Evolutionary conservation across 2,329 filamentous ascomycete genomes (phyloP).

Genomic region (Aspergillus aculeatinus): DNA sequence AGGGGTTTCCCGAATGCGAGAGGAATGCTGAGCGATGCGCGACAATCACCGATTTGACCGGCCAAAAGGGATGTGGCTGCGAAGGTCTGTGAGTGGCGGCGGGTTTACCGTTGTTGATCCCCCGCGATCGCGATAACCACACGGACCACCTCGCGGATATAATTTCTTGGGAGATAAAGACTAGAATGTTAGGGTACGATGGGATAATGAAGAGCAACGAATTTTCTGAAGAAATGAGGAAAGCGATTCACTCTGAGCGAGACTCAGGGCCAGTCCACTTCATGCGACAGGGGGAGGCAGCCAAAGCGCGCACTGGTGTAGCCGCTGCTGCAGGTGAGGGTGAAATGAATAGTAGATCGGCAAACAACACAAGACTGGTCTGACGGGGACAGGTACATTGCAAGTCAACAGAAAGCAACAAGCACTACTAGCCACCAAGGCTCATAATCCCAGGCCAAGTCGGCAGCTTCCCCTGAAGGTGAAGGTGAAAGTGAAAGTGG

Average conservation of each 20-base stretch:
- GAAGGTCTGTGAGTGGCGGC: slow-evolving; percentile 2
- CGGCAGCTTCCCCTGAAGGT: background rate
- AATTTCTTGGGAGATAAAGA: background rate
- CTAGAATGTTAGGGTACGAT: background rate
- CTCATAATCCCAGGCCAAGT: background rate
- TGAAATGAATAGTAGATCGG: background rate
- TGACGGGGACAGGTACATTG: background rate
- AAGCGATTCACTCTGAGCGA: background rate
- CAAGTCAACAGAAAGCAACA: background rate
- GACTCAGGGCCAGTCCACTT: background rate
- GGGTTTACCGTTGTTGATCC: slow-evolving; percentile 7
- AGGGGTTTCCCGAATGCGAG: background rate
- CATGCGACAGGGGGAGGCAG: background rate
- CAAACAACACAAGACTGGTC: background rate
- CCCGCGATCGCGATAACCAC: slow-evolving; percentile 7
- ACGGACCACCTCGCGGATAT: background rate
- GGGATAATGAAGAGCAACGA: background rate
- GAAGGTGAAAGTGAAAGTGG: background rate
- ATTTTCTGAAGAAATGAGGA: background rate
- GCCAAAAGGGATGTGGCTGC: background rate
- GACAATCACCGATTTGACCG: background rate
- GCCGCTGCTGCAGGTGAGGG: background rate
- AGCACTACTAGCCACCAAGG: background rate
- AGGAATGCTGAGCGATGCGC: slow-evolving; percentile 3
- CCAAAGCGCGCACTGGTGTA: background rate